phyloP scores from a whole-genome alignment of 1,284 basidiomycete genomes.

The Coniophora puteana region DNA sequence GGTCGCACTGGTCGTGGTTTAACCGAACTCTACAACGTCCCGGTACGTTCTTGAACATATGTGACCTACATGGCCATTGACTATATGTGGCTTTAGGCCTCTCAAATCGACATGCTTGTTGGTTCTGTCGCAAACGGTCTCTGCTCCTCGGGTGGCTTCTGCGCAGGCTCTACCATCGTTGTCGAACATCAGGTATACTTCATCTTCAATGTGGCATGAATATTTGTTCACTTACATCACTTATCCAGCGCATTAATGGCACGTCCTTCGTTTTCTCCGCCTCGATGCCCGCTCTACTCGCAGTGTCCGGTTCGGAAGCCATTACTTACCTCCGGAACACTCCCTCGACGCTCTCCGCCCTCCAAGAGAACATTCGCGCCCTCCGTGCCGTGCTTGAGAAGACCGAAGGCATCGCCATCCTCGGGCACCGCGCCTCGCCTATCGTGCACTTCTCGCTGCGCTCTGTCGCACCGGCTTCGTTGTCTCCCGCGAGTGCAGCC shows the following conservation, averaged over 20 bases:
- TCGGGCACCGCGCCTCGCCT: constrained; percentile 82
- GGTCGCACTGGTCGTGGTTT: constrained; percentile 92
- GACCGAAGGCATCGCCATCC: constrained; percentile 78
- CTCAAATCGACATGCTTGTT: constrained; percentile 76
- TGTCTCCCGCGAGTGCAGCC: too few relatives aligned
- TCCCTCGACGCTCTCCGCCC: constrained; percentile 69
- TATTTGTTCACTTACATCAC: background rate
- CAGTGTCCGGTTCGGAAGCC: constrained; percentile 83
- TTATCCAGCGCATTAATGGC: constrained; percentile 87
- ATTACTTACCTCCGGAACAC: constrained; percentile 75
- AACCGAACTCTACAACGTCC: constrained; percentile 91
- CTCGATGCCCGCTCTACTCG: constrained; percentile 87
- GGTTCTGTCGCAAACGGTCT: constrained; percentile 89
- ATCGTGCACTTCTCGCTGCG: constrained; percentile 84
- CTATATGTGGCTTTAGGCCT: constrained; percentile 38
- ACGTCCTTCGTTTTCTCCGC: constrained; percentile 97
- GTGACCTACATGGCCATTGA: constrained; percentile 4
- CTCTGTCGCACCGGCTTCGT: constrained; percentile 22
- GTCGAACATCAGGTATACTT: constrained; percentile 83
- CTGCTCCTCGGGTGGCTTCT: constrained; percentile 90
- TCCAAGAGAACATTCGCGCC: constrained; percentile 80
- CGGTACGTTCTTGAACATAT: constrained; percentile 48
- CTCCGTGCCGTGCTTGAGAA: constrained; percentile 79
- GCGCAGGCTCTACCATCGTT: constrained; percentile 83
- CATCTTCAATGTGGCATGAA: background rate